Evolutionary conservation across 208 protist genomes (phyloP).

Genomic region (Acanthamoeba castellanii): DNA sequence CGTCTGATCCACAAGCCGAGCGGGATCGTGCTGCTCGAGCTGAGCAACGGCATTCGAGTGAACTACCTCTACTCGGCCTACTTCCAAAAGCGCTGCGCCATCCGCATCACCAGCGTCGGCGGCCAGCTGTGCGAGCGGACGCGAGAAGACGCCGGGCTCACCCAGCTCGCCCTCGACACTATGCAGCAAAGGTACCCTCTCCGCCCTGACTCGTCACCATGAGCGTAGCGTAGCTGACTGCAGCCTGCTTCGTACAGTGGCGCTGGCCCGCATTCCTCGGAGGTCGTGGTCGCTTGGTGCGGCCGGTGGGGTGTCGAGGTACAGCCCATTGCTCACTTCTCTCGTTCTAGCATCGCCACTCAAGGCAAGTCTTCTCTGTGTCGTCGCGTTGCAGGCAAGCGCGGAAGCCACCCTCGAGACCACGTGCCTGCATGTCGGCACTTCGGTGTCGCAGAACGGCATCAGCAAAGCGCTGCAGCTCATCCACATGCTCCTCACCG

Average conservation of each 20-base stretch:
- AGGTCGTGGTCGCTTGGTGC: conserved; percentile 27
- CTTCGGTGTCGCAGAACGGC: conserved; percentile 7
- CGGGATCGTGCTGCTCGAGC: not conserved
- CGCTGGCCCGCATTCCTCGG: conserved; percentile 42
- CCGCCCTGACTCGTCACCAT: too few species aligned
- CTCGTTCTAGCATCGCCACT: not conserved
- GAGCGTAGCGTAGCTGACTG: not conserved
- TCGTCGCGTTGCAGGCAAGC: not conserved
- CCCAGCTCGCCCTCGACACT: conserved; percentile 27
- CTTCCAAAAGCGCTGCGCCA: conserved; percentile 31
- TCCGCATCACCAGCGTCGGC: conserved; percentile 19
- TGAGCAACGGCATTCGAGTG: conserved; percentile 14
- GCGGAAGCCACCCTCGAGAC: conserved; percentile 21
- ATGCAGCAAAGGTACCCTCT: conserved; percentile 16
- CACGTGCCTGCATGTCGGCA: not conserved
- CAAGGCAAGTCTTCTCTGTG: not conserved
- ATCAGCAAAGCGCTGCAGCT: conserved; percentile 51
- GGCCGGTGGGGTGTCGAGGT: conserved; percentile 45
- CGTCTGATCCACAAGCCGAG: conserved; percentile 25
- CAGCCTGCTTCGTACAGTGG: not conserved
- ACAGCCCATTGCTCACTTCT: not conserved
- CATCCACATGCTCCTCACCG: conserved; percentile 18
- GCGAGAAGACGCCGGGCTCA: conserved; percentile 8
- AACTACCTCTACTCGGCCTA: conserved; percentile 49
- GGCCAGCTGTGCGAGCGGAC: conserved; percentile 20